phyloP scores from a whole-genome alignment of 345 rosid genomes.

The Eucalyptus tenuipes region DNA sequence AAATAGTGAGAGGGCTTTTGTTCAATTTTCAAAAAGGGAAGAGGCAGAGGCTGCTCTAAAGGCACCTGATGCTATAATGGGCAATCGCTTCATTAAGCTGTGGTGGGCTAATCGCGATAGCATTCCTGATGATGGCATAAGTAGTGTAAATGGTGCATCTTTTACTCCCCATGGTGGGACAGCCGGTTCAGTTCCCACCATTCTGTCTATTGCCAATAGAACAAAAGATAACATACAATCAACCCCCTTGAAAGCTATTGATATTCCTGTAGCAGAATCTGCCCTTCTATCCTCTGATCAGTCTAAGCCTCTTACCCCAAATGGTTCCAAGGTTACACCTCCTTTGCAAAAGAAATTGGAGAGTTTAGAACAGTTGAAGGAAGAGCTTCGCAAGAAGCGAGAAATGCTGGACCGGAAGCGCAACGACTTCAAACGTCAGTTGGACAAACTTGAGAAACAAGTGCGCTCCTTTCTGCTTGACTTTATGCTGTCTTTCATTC shows the following conservation, averaged over 20 bases:
- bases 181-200: conserved; percentile 20
- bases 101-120: conserved; percentile 99
- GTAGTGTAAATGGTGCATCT: conserved; percentile 24
- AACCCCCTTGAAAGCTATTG: conserved; percentile 18
- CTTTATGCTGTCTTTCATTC: background rate
- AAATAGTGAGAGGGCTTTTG: conserved; percentile 82
- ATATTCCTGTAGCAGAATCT: conserved; percentile 21
- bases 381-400: conserved; percentile 80
- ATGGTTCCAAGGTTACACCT: conserved; percentile 45
- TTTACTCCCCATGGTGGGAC: conserved; percentile 23
- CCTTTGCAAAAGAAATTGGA: conserved; percentile 67
- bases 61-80: conserved; percentile 99
- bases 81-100: conserved; percentile 91
- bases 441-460: conserved; percentile 57
- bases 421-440: conserved; percentile 55
- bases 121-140: conserved; percentile 44
- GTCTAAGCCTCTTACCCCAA: conserved; percentile 20
- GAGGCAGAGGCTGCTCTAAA: conserved; percentile 93
- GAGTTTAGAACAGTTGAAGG: conserved; percentile 68
- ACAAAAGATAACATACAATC: conserved; percentile 38
- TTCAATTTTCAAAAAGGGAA: conserved; percentile 89
- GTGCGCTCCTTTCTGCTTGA: background rate
- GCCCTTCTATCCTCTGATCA: conserved; percentile 31
- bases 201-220: conserved; percentile 23
- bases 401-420: conserved; percentile 87